A percentile compares a stretch with the other conserved stretches of the same genome.
These are phyloP conservation scores for Jasminum sambac DNA, from an alignment of 257 asterid genomes.

Conservation along the genomic window DNA sequence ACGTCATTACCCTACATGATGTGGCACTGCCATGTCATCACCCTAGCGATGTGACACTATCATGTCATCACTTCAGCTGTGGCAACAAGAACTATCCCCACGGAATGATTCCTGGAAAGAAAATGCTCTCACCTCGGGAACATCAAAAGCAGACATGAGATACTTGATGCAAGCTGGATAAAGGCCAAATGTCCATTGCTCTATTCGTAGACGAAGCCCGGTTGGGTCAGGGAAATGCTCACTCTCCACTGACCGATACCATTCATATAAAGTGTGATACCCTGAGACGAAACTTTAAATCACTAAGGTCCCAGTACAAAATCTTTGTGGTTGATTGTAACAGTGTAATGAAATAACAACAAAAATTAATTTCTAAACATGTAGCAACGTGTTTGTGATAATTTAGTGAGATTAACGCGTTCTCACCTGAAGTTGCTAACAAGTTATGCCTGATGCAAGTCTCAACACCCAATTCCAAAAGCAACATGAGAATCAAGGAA, in stretches of 20 bases:
- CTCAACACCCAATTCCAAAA: slow-evolving; percentile 88
- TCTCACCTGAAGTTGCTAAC: slow-evolving; percentile 84
- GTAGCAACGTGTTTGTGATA: background rate
- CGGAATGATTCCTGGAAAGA: background rate
- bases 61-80: too few species aligned
- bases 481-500: slow-evolving; percentile 87
- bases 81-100: background rate
- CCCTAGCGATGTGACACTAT: too few species aligned
- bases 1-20: too few species aligned
- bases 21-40: too few species aligned
- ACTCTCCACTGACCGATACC: slow-evolving; percentile 86
- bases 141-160: slow-evolving; percentile 94
- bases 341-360: background rate
- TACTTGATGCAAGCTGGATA: slow-evolving; percentile 98
- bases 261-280: slow-evolving; percentile 86
- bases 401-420: slow-evolving; percentile 1
- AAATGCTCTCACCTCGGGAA: slow-evolving; percentile 68
- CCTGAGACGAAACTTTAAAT: slow-evolving; percentile 45
- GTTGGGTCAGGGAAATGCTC: slow-evolving; percentile 99
- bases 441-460: slow-evolving; percentile 82
- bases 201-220: slow-evolving; percentile 88
- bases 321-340: background rate
- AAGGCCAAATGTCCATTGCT: slow-evolving; percentile 95
- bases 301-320: background rate
- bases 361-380: background rate